These are phyloP conservation scores for Yamagishiella unicocca DNA, from an alignment of 139 green algal species.

Conservation along the genomic window DNA sequence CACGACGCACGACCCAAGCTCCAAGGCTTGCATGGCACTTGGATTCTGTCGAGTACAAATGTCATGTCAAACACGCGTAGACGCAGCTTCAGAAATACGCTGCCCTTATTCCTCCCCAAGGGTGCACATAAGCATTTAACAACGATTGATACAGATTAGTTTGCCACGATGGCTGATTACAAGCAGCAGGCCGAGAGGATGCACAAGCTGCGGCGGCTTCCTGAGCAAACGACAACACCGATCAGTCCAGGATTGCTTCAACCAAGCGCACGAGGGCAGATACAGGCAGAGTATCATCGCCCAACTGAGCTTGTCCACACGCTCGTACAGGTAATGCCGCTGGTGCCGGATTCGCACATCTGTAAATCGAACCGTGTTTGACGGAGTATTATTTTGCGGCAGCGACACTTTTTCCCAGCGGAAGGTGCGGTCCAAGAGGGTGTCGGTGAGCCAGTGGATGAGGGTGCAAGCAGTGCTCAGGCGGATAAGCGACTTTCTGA, in stretches of 20 bases:
- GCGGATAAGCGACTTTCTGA: not conserved
- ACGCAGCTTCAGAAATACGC: no score
- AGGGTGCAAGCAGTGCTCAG: not conserved
- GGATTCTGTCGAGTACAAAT: no score
- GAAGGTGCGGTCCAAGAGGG: conserved; percentile 16
- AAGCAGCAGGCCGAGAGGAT: not conserved
- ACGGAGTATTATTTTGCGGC: not conserved
- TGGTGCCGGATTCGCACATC: not conserved
- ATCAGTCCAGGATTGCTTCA: not conserved
- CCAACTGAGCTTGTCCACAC: not conserved
- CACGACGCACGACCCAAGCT: no score
- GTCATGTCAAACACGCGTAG: no score
- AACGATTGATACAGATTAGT: not conserved
- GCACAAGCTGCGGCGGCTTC: not conserved
- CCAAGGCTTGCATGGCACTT: no score
- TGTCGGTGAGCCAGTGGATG: conserved; percentile 5
- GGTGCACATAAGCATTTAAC: no score
- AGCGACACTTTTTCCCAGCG: conserved; percentile 33
- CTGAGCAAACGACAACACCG: not conserved
- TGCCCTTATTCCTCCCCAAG: no score
- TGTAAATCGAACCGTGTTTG: no score
- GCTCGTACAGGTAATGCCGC: conserved; percentile 14
- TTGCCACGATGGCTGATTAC: not conserved
- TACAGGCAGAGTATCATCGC: conserved; percentile 22
- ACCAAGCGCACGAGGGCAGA: not conserved